Evolutionary conservation across 2,329 filamentous ascomycete species (phyloP), one percentile per base, ranked within the genome.

Genomic region (Podosphaera aphanis): DNA sequence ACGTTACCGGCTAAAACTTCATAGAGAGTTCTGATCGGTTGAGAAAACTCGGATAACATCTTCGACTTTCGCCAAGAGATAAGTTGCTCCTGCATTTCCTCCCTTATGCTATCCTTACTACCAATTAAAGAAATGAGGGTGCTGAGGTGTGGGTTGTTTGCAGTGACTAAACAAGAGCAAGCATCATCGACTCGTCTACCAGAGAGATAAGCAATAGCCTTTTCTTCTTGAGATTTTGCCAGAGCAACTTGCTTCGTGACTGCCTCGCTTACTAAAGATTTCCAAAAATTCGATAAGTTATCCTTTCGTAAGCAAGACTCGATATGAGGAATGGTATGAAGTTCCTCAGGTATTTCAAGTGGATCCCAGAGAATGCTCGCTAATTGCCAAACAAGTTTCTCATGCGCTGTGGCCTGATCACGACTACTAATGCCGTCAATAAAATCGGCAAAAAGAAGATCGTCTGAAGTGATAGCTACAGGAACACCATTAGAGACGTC

Each of bases 1-100:
- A 83, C 77, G 52, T 94, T 90, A 33, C 92, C 90, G 25, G 83
- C 75, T 10, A 94, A 67, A 23, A 98, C 70, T 60, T 93, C 84
- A 59, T 94, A 98, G 29, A 98, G 68, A 7, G 86, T 79, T 46
- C 90, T 79, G 39, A 93, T 74, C 1, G 83, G 69, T 52, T 90
- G 79, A 15, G 74, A 77, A 61, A 98, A 85, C 60, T 98, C 92
- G 1, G 84, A 83, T 16, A 93, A 71, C 41, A 88, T 74, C 56
- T 85, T 83, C 31, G 83, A 75, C 23, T 82, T 73, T 31, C 78
- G 75, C 90, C 90, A 98, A 44, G 80, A 77, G 49, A 77, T 74
- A 45, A 98, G 70, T 59, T 98, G 90, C 47, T 77, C 70, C 20
- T 69, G 69, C 64, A 95, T 83, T 50, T 88, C 79, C 49, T 73